phyloP scores from a whole-genome alignment of 768 basidiomycete species.

The Hydnum rufescens region DNA sequence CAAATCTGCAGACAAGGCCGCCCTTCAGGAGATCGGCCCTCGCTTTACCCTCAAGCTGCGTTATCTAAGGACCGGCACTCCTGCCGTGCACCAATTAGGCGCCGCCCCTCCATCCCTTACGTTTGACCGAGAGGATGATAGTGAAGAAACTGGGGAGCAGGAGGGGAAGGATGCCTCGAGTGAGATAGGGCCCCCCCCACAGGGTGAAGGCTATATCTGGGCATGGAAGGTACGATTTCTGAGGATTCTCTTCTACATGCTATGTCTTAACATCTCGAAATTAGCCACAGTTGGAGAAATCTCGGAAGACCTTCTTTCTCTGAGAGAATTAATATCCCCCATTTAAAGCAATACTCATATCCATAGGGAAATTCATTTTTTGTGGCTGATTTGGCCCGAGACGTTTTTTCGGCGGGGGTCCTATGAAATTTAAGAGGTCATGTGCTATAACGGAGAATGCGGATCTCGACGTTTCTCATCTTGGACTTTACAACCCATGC shows the following conservation, averaged over 20 bases:
- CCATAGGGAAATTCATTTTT: too few species aligned
- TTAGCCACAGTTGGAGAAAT: slow-evolving; percentile 86
- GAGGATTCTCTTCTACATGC: not conserved
- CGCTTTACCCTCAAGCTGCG: slow-evolving; percentile 88
- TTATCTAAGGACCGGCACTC: slow-evolving; percentile 75
- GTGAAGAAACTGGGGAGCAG: slow-evolving; percentile 17
- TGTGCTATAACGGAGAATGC: too few species aligned
- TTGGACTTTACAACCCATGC: too few species aligned
- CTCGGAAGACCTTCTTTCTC: slow-evolving; percentile 78
- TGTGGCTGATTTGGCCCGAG: too few species aligned
- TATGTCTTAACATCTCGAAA: not conserved
- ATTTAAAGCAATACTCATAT: too few species aligned
- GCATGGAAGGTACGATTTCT: slow-evolving; percentile 57
- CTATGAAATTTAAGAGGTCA: too few species aligned
- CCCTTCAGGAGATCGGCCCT: slow-evolving; percentile 93
- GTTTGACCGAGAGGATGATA: slow-evolving; percentile 25
- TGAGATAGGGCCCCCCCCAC: slow-evolving; percentile 13
- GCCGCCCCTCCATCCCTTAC: slow-evolving; percentile 37
- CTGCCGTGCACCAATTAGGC: slow-evolving; percentile 53
- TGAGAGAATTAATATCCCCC: slow-evolving; percentile 16
- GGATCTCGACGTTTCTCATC: too few species aligned
- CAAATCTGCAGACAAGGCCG: slow-evolving; percentile 74
- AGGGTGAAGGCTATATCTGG: slow-evolving; percentile 69
- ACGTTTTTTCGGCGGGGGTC: too few species aligned
- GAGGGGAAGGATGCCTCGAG: slow-evolving; percentile 17